These are phyloP conservation scores for Hibiscus mutabilis DNA, from an alignment of 345 rosid genomes.

Conservation along the genomic window DNA sequence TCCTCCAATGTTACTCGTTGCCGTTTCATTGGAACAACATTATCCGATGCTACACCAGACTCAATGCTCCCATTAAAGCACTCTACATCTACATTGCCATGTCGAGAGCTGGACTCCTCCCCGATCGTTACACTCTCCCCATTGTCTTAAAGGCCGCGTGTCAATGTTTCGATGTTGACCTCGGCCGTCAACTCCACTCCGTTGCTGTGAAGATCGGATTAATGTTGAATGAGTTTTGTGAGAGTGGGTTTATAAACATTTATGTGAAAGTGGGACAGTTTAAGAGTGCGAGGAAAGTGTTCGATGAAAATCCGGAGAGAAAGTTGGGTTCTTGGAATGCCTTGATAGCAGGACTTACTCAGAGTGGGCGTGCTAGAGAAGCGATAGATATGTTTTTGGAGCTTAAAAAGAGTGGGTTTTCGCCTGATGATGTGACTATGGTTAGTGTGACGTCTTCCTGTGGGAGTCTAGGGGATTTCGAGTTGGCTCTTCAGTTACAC, in stretches of 20 bases:
- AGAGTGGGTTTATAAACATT: constrained; percentile 60
- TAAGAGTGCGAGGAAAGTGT: constrained; percentile 42
- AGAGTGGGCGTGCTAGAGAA: constrained; percentile 46
- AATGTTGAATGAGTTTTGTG: constrained; percentile 53
- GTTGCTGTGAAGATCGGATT: constrained; percentile 49
- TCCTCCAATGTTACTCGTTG: constrained; percentile 30
- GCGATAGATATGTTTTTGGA: constrained; percentile 50
- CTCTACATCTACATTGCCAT: constrained; percentile 40
- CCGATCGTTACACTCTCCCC: constrained; percentile 72
- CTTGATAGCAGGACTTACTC: constrained; percentile 54
- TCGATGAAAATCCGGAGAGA: constrained; percentile 63
- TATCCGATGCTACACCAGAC: constrained; percentile 57
- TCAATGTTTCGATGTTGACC: constrained; percentile 28
- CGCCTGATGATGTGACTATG: constrained; percentile 74
- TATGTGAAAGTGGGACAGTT: constrained; percentile 52
- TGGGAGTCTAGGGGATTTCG: constrained; percentile 62
- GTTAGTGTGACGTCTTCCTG: constrained; percentile 71
- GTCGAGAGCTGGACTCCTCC: constrained; percentile 45
- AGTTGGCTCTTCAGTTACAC: constrained; percentile 66
- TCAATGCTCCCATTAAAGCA: constrained; percentile 45
- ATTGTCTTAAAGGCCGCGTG: constrained; percentile 49
- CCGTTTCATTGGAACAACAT: constrained; percentile 69
- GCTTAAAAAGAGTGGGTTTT: constrained; percentile 51
- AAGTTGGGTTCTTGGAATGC: constrained; percentile 92
- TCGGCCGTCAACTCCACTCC: constrained; percentile 62